A percentile compares a stretch with the other conserved stretches of the same genome.
These are phyloP conservation scores for Craspedostauros australis DNA, from an alignment of 108 stramenopile species.

Conservation along the genomic window DNA sequence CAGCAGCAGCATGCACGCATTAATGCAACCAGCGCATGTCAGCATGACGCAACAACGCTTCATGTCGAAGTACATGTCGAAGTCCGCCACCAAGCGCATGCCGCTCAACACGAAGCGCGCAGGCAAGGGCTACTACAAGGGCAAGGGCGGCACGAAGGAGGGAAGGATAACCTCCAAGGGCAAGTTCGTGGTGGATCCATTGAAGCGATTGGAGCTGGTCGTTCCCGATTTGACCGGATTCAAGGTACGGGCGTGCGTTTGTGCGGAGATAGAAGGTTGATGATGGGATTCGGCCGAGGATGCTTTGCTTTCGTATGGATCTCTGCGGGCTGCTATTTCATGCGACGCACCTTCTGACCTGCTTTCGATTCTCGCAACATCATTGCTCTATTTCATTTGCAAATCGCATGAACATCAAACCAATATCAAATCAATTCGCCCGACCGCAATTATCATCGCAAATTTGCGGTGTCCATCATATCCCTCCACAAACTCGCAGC, in stretches of 20 bases:
- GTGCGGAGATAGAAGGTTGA: background rate
- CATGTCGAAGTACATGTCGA: conserved; percentile 79
- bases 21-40: too few relatives aligned
- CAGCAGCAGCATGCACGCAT: too few relatives aligned
- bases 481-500: conserved; percentile 31
- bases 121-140: conserved; percentile 84
- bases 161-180: conserved; percentile 65
- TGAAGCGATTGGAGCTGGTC: conserved; percentile 62
- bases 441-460: too few relatives aligned
- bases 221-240: conserved; percentile 79
- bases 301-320: background rate
- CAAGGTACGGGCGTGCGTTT: conserved; percentile 22
- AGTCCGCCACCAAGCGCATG: conserved; percentile 68
- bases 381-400: background rate
- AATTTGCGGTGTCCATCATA: too few relatives aligned
- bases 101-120: conserved; percentile 77
- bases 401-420: too few relatives aligned
- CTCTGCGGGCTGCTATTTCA: background rate
- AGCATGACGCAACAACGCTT: conserved; percentile 22
- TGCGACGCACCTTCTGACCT: background rate
- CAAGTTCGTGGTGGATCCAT: conserved; percentile 67
- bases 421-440: background rate
- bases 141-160: conserved; percentile 78
- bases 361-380: background rate
- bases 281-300: background rate